Base-by-base conservation (phyloP, 768 basidiomycete species). In the Leccinum longicurvipes region DNA sequence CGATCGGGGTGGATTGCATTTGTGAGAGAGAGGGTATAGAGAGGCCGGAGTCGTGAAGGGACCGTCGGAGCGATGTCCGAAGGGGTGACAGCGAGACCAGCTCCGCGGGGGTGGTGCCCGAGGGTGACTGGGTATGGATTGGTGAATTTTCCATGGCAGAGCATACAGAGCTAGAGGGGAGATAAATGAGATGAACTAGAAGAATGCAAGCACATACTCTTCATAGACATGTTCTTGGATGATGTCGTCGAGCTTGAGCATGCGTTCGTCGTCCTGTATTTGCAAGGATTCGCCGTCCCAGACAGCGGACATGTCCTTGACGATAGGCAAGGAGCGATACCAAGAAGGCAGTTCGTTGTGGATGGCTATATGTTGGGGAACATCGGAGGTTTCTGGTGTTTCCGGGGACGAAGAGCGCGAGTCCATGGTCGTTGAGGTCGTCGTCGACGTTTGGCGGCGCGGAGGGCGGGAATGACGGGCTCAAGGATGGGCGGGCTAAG, bases 181-280 rank as follows among this genome's bases (percentile, higher is more conserved):
- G 23, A 34, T 49, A 54, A 53, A 47, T 17, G 44, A 2, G 49
- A 23, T 6, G 32, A 15, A 21, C 36, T 53, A 57, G 42, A 51
- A 53, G 42, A 58, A 45, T 14, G 21, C 14, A 17, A 34, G 8
- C 27, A 45, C 86, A 59, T 67, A 91, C 88, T 89, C 87, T 60
- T 88, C 86, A 68, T 87, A 91, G 29, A 82, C 85, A 63, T 85
- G 80, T 58, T 84, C 82, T 63, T 89, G 84, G 52, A 91, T 80
- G 47, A 91, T 74, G 65, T 91, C 89, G 63, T 88, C 85, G 41
- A 91, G 73, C 41, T 79, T 76, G 59, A 90, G 81, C 73, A 87
- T 87, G 50, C 73, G 72, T 23, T 79, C 75, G 47, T 78, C 76
- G 34, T 80, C 84, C 49, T 74, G 68, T 64, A 84, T 83, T 57